Evolutionary conservation across 768 basidiomycete species (phyloP).

Genomic region (Roridomyces roridus): DNA sequence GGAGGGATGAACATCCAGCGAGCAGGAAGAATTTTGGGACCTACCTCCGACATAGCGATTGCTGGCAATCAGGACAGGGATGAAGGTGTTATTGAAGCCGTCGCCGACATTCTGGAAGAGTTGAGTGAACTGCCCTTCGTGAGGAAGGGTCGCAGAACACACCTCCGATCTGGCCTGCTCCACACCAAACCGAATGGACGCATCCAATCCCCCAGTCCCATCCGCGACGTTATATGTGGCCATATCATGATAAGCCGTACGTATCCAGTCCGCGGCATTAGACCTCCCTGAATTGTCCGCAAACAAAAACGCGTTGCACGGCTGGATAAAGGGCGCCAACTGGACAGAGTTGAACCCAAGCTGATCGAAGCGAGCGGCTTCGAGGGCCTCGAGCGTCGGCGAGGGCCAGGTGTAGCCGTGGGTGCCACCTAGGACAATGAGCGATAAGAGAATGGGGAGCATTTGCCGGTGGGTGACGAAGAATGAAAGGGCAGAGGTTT

Average conservation of each 20-base stretch:
- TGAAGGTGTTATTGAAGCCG: neutral
- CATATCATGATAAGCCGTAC: slow-evolving; percentile 29
- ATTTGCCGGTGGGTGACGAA: too few relatives aligned
- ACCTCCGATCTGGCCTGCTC: neutral
- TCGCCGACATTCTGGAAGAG: neutral
- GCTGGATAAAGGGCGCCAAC: neutral
- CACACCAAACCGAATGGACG: slow-evolving; percentile 28
- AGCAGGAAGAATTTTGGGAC: too few relatives aligned
- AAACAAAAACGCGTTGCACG: neutral
- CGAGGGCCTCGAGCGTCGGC: neutral
- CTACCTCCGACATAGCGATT: too few relatives aligned
- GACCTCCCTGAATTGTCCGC: too few relatives aligned
- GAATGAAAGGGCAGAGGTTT: too few relatives aligned
- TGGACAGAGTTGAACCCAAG: neutral
- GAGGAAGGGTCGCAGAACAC: neutral
- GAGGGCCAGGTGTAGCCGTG: neutral
- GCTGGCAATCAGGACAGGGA: too few relatives aligned
- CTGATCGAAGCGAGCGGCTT: neutral
- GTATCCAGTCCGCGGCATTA: slow-evolving; percentile 4
- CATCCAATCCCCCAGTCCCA: slow-evolving; percentile 33
- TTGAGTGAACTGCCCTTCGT: too few relatives aligned
- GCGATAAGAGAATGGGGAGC: too few relatives aligned
- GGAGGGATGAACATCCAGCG: too few relatives aligned
- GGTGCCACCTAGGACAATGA: too few relatives aligned
- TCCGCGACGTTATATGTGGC: slow-evolving; percentile 27